phyloP scores from a whole-genome alignment of 768 basidiomycete species.

The Russula foetens region DNA sequence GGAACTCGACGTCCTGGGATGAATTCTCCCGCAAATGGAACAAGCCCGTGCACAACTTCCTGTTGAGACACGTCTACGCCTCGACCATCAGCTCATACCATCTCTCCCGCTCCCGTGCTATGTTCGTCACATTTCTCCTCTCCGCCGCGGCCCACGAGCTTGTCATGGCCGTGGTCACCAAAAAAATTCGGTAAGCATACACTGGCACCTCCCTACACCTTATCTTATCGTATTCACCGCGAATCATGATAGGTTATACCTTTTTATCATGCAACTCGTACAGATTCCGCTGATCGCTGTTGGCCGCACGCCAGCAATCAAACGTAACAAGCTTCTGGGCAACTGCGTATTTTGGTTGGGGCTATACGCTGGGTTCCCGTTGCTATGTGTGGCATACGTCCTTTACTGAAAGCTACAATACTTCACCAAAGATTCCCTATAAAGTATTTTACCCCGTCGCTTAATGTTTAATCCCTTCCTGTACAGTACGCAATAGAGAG shows the following conservation, averaged over 20 bases:
- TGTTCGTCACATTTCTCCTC: conserved; percentile 87
- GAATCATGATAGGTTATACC: conserved; percentile 53
- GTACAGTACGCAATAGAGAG: not conserved
- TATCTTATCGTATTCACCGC: not conserved
- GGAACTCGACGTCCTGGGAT: conserved; percentile 97
- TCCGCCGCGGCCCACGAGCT: conserved; percentile 89
- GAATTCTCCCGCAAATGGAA: conserved; percentile 99
- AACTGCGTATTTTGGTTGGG: conserved; percentile 93
- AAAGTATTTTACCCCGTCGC: not conserved
- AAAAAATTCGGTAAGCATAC: conserved; percentile 71
- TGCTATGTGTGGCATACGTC: conserved; percentile 76
- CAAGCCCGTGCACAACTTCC: conserved; percentile 89
- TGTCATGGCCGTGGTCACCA: conserved; percentile 92
- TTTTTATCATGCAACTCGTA: conserved; percentile 68
- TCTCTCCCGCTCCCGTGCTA: conserved; percentile 71
- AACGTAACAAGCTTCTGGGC: conserved; percentile 72
- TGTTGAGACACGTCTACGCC: conserved; percentile 92
- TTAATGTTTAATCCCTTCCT: not conserved
- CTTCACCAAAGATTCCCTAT: not conserved
- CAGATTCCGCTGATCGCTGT: conserved; percentile 89
- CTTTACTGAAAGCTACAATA: conserved; percentile 34
- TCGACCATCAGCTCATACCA: conserved; percentile 73
- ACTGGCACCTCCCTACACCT: not conserved
- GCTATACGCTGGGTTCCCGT: conserved; percentile 84
- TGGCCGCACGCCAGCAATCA: conserved; percentile 68